phyloP scores from a whole-genome alignment of 495 filamentous ascomycete genomes.

The Penicillium coprophilum region DNA sequence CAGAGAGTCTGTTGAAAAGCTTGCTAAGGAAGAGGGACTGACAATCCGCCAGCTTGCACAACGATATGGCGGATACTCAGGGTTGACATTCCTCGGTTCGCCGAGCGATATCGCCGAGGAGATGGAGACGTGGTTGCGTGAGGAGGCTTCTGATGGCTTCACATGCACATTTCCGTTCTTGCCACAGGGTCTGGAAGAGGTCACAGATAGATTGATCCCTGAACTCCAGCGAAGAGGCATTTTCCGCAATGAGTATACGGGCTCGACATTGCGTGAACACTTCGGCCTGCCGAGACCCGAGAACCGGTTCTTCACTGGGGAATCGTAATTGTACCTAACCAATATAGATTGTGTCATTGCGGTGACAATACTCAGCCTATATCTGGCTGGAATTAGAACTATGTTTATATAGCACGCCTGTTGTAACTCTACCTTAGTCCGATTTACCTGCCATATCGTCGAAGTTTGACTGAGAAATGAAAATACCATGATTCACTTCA shows the following conservation, averaged over 20 bases:
- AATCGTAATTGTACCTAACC: not conserved
- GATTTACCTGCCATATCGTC: not conserved
- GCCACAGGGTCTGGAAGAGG: conserved; percentile 53
- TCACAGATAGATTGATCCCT: conserved; percentile 47
- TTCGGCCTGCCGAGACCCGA: conserved; percentile 49
- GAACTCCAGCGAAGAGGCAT: conserved; percentile 52
- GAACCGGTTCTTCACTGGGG: conserved; percentile 48
- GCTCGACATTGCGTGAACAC: conserved; percentile 48
- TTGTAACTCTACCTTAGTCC: not conserved
- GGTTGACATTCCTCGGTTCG: conserved; percentile 54
- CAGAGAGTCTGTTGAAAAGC: conserved; percentile 41
- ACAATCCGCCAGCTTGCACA: conserved; percentile 53
- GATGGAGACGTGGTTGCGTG: conserved; percentile 47
- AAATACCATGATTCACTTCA: not conserved
- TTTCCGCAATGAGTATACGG: conserved; percentile 48
- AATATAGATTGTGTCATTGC: not conserved
- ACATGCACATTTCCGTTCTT: conserved; percentile 50
- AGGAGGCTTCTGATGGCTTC: conserved; percentile 48
- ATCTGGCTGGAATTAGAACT: not conserved
- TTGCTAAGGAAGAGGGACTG: conserved; percentile 45
- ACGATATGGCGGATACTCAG: conserved; percentile 50
- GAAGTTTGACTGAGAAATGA: not conserved
- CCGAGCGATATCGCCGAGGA: conserved; percentile 49
- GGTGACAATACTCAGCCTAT: no score
- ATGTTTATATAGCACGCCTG: not conserved